Base-by-base conservation (phyloP, 2,329 filamentous ascomycete species). In the Colletotrichum sansevieriae region DNA sequence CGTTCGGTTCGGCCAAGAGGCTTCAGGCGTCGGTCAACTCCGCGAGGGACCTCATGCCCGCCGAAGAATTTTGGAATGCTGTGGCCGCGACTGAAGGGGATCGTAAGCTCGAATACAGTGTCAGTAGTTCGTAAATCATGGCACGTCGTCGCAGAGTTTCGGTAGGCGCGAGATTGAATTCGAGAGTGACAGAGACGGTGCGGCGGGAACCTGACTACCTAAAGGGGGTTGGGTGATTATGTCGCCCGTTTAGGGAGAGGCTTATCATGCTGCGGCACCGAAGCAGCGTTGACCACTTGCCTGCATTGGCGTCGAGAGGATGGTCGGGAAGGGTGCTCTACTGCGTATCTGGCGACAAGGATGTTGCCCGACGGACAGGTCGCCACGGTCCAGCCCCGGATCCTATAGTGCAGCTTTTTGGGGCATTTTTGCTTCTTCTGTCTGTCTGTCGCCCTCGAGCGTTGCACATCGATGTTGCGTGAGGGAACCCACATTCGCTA, bases 181-280 rank as follows among this genome's bases (percentile, higher is more conserved):
- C 43, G n/a, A 29, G 10, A 25, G n/a, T 7, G 18, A 29, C n/a
- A 22, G 29, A 37, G 49, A 37, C 44, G 55, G 37, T 47, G 35
- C 58, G 39, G 39, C 56, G 39, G 20, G 33, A 25, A 46, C 43
- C 15, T 35, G 63, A 37, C 54, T 39, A 47, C 37, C 57, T 46
- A 58, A 58, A 63, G 58, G 64, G 64, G 63, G 67, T 59, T 63
- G 67, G 51, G 44, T 37, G 43, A 66, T 43, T 29, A 29, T 29
- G 29, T 66, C 64, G 57, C 22, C 47, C 44, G 15, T 43, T 51
- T 33, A 58, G 35, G 52, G 51, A 54, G 57, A 70, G 51, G 69
- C 69, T 70, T 71, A 71, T 71, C 66, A 65, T 65, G 65, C 64
- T 60, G 49, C 47, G 46, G 20, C 51, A 56, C 43, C 54, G 52